A percentile compares a stretch with the other conserved stretches of the same genome.
These are phyloP conservation scores for Artomyces pyxidatus DNA, from an alignment of 768 basidiomycete genomes.

Conservation along the genomic window DNA sequence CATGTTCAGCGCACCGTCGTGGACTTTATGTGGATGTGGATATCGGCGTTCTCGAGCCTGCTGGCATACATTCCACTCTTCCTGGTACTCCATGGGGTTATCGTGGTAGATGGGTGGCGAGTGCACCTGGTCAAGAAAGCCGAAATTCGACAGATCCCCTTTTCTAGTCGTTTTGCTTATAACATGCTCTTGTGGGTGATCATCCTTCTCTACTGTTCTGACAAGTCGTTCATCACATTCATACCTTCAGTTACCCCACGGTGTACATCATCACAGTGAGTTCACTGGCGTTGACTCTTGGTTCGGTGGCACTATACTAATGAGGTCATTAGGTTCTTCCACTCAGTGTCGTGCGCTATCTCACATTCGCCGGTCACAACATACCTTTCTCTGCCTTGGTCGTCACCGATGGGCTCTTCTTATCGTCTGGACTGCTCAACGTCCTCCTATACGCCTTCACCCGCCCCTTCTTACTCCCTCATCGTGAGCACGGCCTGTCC, in stretches of 20 bases:
- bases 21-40: slow-evolving; percentile 49
- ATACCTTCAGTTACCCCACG: slow-evolving; percentile 35
- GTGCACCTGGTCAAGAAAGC: slow-evolving; percentile 18
- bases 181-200: slow-evolving; percentile 40
- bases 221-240: slow-evolving; percentile 2
- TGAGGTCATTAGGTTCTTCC: slow-evolving; percentile 26
- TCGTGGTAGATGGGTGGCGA: slow-evolving; percentile 25
- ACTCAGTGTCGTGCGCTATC: slow-evolving; percentile 33
- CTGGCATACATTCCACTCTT: slow-evolving; percentile 38
- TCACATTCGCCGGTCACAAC: slow-evolving; percentile 22
- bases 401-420: slow-evolving; percentile 33
- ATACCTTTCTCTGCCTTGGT: slow-evolving; percentile 31
- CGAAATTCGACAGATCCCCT: not conserved
- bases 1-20: slow-evolving; percentile 33
- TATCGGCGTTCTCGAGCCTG: slow-evolving; percentile 33
- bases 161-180: slow-evolving; percentile 27
- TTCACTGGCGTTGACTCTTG: not conserved
- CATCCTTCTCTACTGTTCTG: not conserved
- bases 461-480: slow-evolving; percentile 32
- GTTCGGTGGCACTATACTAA: not conserved
- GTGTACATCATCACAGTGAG: slow-evolving; percentile 33
- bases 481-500: not conserved
- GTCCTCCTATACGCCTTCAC: slow-evolving; percentile 30
- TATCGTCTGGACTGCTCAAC: slow-evolving; percentile 39
- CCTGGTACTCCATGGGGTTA: slow-evolving; percentile 31